Conservation (phyloP, 2,329 filamentous ascomycete genomes). For the Orbilia ellipsospora region DNA sequence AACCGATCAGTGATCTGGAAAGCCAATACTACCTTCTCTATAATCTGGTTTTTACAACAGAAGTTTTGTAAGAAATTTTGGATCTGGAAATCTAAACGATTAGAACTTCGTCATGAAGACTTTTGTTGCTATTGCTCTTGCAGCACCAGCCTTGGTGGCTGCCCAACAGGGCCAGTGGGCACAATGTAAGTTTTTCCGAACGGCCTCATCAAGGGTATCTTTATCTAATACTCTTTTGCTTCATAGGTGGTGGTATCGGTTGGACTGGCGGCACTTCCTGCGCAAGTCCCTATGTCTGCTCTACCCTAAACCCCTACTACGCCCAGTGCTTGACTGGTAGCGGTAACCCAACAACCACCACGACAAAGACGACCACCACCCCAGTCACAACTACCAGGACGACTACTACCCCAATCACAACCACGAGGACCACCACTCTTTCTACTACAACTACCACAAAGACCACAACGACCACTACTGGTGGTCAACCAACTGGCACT, state of each 20-base stretch:
- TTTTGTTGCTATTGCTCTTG: constrained; percentile 43
- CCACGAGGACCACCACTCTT: constrained; percentile 6
- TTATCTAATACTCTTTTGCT: neutral
- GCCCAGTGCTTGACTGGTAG: constrained; percentile 45
- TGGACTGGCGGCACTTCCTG: constrained; percentile 45
- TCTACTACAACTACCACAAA: constrained; percentile 7
- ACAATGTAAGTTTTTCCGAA: constrained; percentile 43
- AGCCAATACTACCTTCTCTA: constrained; percentile 4
- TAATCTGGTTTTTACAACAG: constrained; percentile 18
- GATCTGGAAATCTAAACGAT: constrained; percentile 51
- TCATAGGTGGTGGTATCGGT: constrained; percentile 49
- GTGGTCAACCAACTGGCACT: constrained; percentile 61
- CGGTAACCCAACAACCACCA: constrained; percentile 12
- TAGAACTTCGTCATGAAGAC: constrained; percentile 41
- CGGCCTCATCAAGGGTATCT: neutral
- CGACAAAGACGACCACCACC: constrained; percentile 1
- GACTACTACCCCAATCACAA: constrained; percentile 11
- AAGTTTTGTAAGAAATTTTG: constrained; percentile 26
- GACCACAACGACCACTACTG: constrained; percentile 21
- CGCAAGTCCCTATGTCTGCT: constrained; percentile 16
- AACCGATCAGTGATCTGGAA: constrained; percentile 50
- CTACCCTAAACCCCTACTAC: constrained; percentile 51
- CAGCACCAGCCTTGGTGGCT: constrained; percentile 45
- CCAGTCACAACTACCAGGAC: constrained; percentile 12
- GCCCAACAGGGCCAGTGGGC: constrained; percentile 50